phyloP scores from a whole-genome alignment of 306 rosid species.

The Ammopiptanthus mongolicus region DNA sequence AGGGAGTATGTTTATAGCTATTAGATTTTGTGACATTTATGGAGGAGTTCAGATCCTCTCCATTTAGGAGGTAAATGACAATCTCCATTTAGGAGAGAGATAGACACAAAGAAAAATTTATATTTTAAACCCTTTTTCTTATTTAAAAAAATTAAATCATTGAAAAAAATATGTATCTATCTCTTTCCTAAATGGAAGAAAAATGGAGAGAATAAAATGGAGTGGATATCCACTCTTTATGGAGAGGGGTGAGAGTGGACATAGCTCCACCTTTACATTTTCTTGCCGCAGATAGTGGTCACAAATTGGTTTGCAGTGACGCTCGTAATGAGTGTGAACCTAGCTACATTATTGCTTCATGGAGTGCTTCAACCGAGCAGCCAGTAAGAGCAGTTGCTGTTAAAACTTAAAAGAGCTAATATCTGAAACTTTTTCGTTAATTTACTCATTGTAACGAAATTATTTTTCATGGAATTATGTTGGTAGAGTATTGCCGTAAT shows the following conservation, averaged over 20 bases:
- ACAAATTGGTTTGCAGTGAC: slow-evolving; percentile 80
- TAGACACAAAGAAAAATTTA: too few relatives aligned
- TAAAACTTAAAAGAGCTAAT: background rate
- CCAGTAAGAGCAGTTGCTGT: slow-evolving; percentile 38
- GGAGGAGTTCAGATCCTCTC: too few relatives aligned
- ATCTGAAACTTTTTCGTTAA: background rate
- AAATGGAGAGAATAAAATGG: too few relatives aligned
- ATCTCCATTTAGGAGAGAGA: too few relatives aligned
- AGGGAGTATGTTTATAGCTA: too few relatives aligned
- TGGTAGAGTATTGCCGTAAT: slow-evolving; percentile 68
- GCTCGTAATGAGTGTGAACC: slow-evolving; percentile 56
- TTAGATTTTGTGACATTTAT: too few relatives aligned
- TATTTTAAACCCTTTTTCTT: too few relatives aligned
- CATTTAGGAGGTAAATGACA: too few relatives aligned
- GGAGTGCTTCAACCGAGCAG: slow-evolving; percentile 75
- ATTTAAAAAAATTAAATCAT: too few relatives aligned
- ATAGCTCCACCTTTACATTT: background rate
- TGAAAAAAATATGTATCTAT: too few relatives aligned
- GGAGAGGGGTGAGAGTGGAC: slow-evolving; percentile 80
- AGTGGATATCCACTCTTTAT: too few relatives aligned
- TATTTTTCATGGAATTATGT: background rate
- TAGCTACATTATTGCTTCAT: slow-evolving; percentile 51
- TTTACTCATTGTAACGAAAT: background rate
- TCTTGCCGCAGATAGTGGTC: slow-evolving; percentile 68
- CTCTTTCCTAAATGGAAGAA: too few relatives aligned